Base-by-base conservation (phyloP, 768 basidiomycete species). In the Chiua virens region DNA sequence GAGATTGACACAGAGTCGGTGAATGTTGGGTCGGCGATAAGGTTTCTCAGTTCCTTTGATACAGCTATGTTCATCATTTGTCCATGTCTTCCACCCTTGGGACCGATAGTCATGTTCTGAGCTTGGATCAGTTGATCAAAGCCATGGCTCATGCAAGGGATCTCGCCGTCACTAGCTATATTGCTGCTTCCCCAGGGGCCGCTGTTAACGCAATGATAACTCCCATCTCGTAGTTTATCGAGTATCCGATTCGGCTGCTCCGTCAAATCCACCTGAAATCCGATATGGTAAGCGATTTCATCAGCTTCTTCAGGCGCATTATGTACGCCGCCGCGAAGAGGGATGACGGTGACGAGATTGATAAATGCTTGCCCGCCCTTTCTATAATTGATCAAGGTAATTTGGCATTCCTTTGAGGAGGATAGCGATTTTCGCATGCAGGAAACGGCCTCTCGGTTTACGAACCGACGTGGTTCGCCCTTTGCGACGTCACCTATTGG, bases 221-320 rank as follows among this genome's bases (percentile, higher is more conserved):
- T 82, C 17, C 94, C 94, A 58, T 90, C 85, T 18, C 79, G 72
- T 47, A 94, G 77, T 65, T 86, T 90, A 57, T 87, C 80, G 47
- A 94, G 71, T 53, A 97, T 94, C 3, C 82, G 82, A 57, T 83
- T 83, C 3, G 92, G 93, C 71, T 95, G 92, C 61, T 87, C 83
- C 17, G 85, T 84, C 43, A 99, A 75, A 69, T 98, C 92, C 49
- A 97, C 89, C 71, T 99, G 94, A 76, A 99, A 98, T 1, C 97
- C 97, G 45, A 99, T 86, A 61, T 91, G 87, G 65, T 88, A 96
- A 9, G 82, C 84, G 36, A 90, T 78, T 40, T 95, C 87, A 47
- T 83, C 81, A 34, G 77, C 77, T 56, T 84, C 86, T 38, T 82
- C 77, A 56, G 56, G 71, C 37, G 27, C 57, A 62, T 65, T 77